Evolutionary conservation across 768 basidiomycete species (phyloP), one percentile per base, ranked within the genome.

Genomic region (Coprinopsis cinerea): DNA sequence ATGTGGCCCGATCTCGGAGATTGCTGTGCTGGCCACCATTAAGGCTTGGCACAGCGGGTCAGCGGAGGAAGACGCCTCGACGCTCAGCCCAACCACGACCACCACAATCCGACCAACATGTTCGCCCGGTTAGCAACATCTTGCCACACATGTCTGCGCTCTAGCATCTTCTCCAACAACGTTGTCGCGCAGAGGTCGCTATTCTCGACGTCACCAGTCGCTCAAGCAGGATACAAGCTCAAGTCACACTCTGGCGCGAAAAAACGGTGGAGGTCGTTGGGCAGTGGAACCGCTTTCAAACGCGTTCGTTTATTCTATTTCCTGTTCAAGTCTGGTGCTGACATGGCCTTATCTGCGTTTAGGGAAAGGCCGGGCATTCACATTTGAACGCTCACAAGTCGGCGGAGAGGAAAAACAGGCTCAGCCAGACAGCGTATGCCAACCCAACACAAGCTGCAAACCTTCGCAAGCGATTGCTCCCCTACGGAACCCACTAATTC

Each of bases 241-340:
- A 90, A 90, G 65, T 78, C 83, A 1, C 88, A 90, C 62, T 83
- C 80, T 2, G 88, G 87, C 9, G 77, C 88, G 20, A 89, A 89
- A 69, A 90, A 90, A 66, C 72, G 88, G 53, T 90, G 85, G 85
- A 71, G 78, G 50, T 82, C 83, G 2, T 64, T 88, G 39, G 77
- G 78, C n/a, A 81, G 78, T 22, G 78, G 81, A 15, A 71, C 63
- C 39, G 62, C 70, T 14, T 90, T 88, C 72, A 89, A 90, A 73
- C 84, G 87, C 57, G 87, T 89, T 52, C 37, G 82, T 52, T 20
- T 39, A 7, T 35, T 17, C 15, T 17, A 20, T 36, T 13, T 24
- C 23, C 23, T 36, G 4, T 14, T 34, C 30, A n/a, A 17, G 28
- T n/a, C 20, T 22, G 10, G 26, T 20, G 24, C 18, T 40, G 42